Evolutionary conservation across 1,139 yeast species (phyloP).

Genomic region (Yamadazyma sp.): DNA sequence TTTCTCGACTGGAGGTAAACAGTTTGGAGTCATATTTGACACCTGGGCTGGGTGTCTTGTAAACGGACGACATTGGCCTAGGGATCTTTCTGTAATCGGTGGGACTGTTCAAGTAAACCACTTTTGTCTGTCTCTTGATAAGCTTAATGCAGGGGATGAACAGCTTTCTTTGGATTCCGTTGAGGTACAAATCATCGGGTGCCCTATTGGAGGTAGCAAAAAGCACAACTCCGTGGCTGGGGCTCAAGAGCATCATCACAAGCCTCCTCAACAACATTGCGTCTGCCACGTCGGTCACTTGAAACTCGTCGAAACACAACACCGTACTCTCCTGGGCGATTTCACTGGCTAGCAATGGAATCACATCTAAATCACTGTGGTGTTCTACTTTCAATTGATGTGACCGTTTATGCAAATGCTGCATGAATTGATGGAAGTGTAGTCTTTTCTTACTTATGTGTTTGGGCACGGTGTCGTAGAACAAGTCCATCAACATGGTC

Average conservation of each 20-base stretch:
- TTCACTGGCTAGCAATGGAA: constrained; percentile 82
- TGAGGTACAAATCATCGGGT: constrained; percentile 87
- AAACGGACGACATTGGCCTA: constrained; percentile 78
- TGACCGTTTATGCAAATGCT: constrained; percentile 81
- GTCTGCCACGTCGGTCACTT: constrained; percentile 96
- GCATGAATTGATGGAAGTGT: constrained; percentile 98
- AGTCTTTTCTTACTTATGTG: constrained; percentile 76
- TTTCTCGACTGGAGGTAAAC: constrained; percentile 47
- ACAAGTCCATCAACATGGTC: constrained; percentile 96
- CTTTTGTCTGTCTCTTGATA: constrained; percentile 71
- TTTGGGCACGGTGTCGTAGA: constrained; percentile 76
- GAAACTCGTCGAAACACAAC: constrained; percentile 92
- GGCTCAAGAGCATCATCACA: constrained; percentile 58
- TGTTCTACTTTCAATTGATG: constrained; percentile 69
- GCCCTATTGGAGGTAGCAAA: constrained; percentile 95
- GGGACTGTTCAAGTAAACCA: constrained; percentile 81
- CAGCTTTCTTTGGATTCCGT: constrained; percentile 89
- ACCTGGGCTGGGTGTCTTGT: constrained; percentile 72
- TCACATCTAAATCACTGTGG: constrained; percentile 71
- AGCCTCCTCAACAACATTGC: constrained; percentile 90
- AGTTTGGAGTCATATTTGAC: constrained; percentile 55
- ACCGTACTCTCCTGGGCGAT: constrained; percentile 75
- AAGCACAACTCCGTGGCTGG: constrained; percentile 76
- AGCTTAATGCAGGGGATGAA: constrained; percentile 89
- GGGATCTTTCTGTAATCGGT: constrained; percentile 91